phyloP scores from a whole-genome alignment of 2,329 filamentous ascomycete species.

The Sarocladium oryzae region DNA sequence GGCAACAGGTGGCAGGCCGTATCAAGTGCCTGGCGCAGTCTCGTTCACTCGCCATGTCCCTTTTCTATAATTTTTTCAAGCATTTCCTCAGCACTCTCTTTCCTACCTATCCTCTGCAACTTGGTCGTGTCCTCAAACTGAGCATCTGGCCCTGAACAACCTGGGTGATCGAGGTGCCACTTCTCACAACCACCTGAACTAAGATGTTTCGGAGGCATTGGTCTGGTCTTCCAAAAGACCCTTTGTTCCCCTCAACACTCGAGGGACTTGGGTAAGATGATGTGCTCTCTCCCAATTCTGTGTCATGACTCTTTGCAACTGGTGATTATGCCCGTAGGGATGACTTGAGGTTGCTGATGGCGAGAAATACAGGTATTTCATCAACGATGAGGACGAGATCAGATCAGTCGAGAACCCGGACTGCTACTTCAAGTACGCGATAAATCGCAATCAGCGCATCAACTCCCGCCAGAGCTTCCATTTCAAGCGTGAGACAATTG shows the following conservation, averaged over 20 bases:
- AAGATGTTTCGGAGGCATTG: slow-evolving; percentile 73
- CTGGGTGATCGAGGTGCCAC: too few relatives aligned
- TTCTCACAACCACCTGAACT: too few relatives aligned
- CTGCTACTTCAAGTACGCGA: slow-evolving; percentile 66
- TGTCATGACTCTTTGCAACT: too few relatives aligned
- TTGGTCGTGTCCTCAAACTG: too few relatives aligned
- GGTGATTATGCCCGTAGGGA: not conserved
- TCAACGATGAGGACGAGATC: slow-evolving; percentile 71
- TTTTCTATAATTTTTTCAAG: too few relatives aligned
- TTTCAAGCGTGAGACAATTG: slow-evolving; percentile 56
- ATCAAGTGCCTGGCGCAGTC: too few relatives aligned
- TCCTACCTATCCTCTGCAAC: too few relatives aligned
- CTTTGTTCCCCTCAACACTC: slow-evolving; percentile 58
- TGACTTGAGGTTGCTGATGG: not conserved
- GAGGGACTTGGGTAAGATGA: slow-evolving; percentile 59
- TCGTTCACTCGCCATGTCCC: too few relatives aligned
- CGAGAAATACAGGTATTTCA: slow-evolving; percentile 56
- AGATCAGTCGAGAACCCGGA: slow-evolving; percentile 61
- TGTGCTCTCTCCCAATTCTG: too few relatives aligned
- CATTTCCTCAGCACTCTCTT: too few relatives aligned
- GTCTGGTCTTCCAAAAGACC: slow-evolving; percentile 64
- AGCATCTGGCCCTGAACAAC: too few relatives aligned
- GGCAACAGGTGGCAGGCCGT: too few relatives aligned
- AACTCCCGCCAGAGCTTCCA: slow-evolving; percentile 70
- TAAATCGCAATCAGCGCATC: slow-evolving; percentile 66